Evolutionary conservation across 768 basidiomycete species (phyloP).

Genomic region (Holtermannia corniformis): DNA sequence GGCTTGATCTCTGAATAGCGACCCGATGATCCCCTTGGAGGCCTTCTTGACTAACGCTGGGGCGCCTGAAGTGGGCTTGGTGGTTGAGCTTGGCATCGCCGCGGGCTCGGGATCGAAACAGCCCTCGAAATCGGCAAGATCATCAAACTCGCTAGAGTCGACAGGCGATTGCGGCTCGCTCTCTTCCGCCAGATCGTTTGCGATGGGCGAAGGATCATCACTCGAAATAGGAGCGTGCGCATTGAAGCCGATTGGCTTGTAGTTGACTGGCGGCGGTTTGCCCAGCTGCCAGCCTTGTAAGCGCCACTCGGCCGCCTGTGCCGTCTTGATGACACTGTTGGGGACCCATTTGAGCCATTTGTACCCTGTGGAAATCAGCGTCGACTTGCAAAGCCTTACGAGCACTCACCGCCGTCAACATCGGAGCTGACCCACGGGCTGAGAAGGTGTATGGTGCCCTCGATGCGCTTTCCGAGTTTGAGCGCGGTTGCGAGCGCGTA

Average conservation of each 20-base stretch:
- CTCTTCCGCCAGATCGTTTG: not conserved
- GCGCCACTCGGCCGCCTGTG: constrained; percentile 95
- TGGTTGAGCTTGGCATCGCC: not conserved
- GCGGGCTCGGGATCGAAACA: constrained; percentile 56
- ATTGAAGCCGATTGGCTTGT: constrained; percentile 76
- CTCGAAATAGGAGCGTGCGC: constrained; percentile 39
- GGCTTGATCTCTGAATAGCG: not conserved
- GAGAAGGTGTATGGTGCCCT: constrained; percentile 74
- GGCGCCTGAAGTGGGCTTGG: not conserved
- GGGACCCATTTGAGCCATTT: constrained; percentile 97
- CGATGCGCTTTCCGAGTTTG: constrained; percentile 61
- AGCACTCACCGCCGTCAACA: constrained; percentile 62
- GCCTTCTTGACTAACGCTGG: not conserved
- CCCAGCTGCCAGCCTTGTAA: constrained; percentile 96
- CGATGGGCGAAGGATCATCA: no score
- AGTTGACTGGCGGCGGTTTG: constrained; percentile 70
- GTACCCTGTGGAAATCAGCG: constrained; percentile 51
- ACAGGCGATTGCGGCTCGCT: not conserved
- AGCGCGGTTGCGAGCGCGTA: constrained; percentile 85
- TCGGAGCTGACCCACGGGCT: constrained; percentile 95
- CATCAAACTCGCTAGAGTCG: constrained; percentile 58
- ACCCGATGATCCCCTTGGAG: not conserved
- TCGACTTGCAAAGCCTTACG: no score
- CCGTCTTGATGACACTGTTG: constrained; percentile 81
- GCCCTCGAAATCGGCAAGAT: constrained; percentile 75